These are phyloP conservation scores for Sporisorium scitamineum DNA, from an alignment of 1,284 basidiomycete species.

Conservation along the genomic window DNA sequence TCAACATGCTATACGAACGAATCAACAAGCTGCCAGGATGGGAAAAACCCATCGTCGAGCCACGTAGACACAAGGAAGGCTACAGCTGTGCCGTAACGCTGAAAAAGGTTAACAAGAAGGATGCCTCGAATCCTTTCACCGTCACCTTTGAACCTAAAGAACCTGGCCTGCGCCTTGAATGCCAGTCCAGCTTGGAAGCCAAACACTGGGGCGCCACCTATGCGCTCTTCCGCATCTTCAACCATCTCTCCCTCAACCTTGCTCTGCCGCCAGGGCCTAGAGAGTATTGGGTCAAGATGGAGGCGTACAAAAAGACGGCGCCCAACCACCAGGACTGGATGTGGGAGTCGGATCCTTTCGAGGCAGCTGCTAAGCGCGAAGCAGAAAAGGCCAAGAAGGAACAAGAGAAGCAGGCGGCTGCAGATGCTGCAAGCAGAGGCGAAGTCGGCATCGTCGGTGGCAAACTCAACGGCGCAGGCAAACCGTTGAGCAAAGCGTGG, in stretches of 20 bases:
- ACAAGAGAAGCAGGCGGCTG: constrained; percentile 41
- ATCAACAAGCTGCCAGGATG: constrained; percentile 64
- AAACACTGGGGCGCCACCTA: constrained; percentile 70
- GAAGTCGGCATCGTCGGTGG: constrained; percentile 33
- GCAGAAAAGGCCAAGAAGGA: constrained; percentile 59
- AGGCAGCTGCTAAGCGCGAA: constrained; percentile 59
- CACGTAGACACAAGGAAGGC: constrained; percentile 53
- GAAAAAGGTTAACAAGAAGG: constrained; percentile 66
- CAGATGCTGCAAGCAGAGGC: constrained; percentile 35
- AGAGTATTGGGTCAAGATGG: constrained; percentile 67
- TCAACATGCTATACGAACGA: constrained; percentile 67
- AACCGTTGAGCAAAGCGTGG: constrained; percentile 73
- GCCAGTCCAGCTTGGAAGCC: constrained; percentile 55
- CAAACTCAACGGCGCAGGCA: constrained; percentile 41
- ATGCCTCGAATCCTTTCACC: constrained; percentile 58
- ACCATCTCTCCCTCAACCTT: constrained; percentile 60
- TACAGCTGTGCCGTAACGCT: constrained; percentile 64
- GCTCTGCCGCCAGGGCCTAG: constrained; percentile 66
- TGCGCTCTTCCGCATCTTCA: constrained; percentile 67
- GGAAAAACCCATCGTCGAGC: constrained; percentile 65
- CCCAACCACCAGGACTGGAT: constrained; percentile 62
- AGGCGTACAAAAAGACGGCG: constrained; percentile 59
- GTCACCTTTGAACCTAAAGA: constrained; percentile 66
- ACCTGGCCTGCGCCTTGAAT: constrained; percentile 56
- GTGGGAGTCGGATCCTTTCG: constrained; percentile 67